Percentiles rank a stretch among this genome's conserved stretches.
Evolutionary conservation across 2,329 filamentous ascomycete genomes (phyloP).

Genomic region (Paracoccidioides brasiliensis): DNA sequence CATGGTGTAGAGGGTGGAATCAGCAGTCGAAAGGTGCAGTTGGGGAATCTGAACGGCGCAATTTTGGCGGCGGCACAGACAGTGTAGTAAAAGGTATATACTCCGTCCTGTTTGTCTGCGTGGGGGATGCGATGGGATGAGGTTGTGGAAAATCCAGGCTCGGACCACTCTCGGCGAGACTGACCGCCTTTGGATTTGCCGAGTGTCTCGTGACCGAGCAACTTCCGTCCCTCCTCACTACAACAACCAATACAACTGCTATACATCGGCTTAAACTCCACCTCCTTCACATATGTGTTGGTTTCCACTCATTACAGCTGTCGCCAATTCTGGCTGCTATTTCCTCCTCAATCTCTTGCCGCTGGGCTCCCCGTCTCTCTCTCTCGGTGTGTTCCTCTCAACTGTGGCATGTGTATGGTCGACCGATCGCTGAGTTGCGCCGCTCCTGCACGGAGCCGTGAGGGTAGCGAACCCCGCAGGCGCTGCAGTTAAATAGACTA

Average conservation of each 20-base stretch:
- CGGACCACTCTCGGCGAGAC: slow-evolving; percentile 10
- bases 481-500: slow-evolving; percentile 18
- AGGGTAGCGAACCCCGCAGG: slow-evolving; percentile 16
- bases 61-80: background rate
- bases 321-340: background rate
- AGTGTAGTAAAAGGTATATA: too few species aligned
- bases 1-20: background rate
- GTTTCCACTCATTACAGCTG: background rate
- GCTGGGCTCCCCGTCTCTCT: slow-evolving; percentile 1
- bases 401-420: slow-evolving; percentile 14
- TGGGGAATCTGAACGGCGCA: background rate
- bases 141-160: slow-evolving; percentile 11
- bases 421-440: slow-evolving; percentile 15
- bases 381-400: slow-evolving; percentile 1
- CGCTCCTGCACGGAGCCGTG: slow-evolving; percentile 18
- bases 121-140: background rate
- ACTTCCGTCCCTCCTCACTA: background rate
- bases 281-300: background rate
- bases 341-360: background rate
- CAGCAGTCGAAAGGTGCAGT: background rate
- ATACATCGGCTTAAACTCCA: too few species aligned
- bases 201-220: background rate
- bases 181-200: background rate
- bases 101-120: too few species aligned
- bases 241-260: too few species aligned